These are phyloP conservation scores for Wallemia mellicola DNA, from an alignment of 1,284 basidiomycete species.

Conservation along the genomic window DNA sequence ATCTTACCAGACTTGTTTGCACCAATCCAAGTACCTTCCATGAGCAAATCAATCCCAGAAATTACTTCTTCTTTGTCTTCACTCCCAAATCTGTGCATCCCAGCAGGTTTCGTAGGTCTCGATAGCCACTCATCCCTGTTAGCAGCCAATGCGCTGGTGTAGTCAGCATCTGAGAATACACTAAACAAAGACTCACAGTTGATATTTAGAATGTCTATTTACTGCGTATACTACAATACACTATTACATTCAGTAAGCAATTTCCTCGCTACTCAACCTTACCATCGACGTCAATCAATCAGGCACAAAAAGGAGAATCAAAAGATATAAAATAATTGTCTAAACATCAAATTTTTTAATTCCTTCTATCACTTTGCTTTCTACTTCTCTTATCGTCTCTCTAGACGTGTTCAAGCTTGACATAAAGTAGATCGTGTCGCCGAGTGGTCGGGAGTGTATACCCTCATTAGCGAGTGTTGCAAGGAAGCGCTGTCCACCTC, in stretches of 20 bases:
- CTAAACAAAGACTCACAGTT: neutral
- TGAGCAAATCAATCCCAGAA: neutral
- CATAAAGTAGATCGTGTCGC: constrained; percentile 84
- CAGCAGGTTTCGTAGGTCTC: neutral
- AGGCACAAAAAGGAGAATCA: constrained; percentile 3
- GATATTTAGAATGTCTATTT: neutral
- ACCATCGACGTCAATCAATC: neutral
- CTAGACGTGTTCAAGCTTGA: constrained; percentile 45
- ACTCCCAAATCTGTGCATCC: neutral
- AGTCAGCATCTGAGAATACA: too few species aligned
- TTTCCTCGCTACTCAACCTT: neutral
- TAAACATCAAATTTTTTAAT: constrained; percentile 3
- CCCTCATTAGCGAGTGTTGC: constrained; percentile 26
- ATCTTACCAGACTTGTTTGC: neutral
- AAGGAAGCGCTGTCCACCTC: constrained; percentile 53
- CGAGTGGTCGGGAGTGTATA: constrained; percentile 64
- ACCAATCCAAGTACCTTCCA: neutral
- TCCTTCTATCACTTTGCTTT: constrained; percentile 5
- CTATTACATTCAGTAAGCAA: neutral
- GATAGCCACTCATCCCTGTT: neutral
- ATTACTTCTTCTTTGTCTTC: neutral
- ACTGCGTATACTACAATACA: neutral
- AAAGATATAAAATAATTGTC: constrained; percentile 2
- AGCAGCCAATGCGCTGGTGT: neutral
- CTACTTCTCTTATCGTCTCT: constrained; percentile 11